phyloP scores from a whole-genome alignment of 352 stramenopile genomes.

The Globisporangium recalcitrans region DNA sequence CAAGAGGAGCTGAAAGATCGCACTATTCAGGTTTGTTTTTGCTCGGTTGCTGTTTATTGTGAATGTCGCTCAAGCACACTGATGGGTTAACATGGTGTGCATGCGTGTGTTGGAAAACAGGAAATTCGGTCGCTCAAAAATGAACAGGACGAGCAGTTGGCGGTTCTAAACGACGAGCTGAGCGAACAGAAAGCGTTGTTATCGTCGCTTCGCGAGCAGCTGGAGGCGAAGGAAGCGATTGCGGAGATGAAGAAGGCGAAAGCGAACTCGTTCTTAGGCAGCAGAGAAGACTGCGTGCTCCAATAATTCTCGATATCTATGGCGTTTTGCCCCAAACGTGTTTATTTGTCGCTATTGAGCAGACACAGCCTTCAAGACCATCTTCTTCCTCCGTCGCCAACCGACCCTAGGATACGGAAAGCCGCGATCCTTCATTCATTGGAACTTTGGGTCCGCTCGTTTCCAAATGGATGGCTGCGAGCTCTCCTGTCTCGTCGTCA shows the following conservation, averaged over 20 bases:
- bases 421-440: not conserved
- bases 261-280: constrained; percentile 29
- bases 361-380: not conserved
- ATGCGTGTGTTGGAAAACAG: constrained; percentile 16
- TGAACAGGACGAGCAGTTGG: constrained; percentile 53
- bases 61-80: not conserved
- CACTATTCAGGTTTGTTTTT: constrained; percentile 38
- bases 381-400: too few relatives aligned
- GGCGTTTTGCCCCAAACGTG: not conserved
- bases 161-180: constrained; percentile 38
- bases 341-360: not conserved
- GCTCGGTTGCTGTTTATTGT: not conserved
- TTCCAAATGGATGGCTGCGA: constrained; percentile 5
- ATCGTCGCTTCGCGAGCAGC: constrained; percentile 41
- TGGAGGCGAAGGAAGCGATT: constrained; percentile 45
- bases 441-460: not conserved
- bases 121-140: constrained; percentile 55
- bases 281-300: constrained; percentile 51
- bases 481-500: not conserved
- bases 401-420: not conserved
- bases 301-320: constrained; percentile 23
- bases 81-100: not conserved
- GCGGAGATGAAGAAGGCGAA: constrained; percentile 34
- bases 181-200: constrained; percentile 47
- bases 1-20: constrained; percentile 57